Evolutionary conservation across 2,329 filamentous ascomycete genomes (phyloP).

Genomic region (Xylariaceae sp.): DNA sequence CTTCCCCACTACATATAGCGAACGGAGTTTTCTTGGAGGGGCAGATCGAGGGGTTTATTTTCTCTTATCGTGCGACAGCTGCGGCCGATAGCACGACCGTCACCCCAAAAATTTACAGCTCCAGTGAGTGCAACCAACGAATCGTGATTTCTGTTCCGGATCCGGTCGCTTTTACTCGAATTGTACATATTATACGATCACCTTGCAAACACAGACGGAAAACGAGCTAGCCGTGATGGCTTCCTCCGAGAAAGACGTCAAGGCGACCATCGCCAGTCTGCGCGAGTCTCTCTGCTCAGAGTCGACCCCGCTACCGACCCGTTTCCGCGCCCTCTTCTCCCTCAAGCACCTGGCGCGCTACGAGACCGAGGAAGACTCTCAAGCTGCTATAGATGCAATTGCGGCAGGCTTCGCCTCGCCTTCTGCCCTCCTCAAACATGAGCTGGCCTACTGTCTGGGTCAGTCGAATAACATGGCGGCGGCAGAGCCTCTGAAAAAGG

Average conservation of each 20-base stretch:
- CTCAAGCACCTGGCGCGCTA: conserved; percentile 86
- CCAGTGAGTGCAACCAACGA: neutral
- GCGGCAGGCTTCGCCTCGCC: conserved; percentile 80
- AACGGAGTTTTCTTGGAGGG: neutral
- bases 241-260: conserved; percentile 15
- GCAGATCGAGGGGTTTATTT: neutral
- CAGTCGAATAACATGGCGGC: conserved; percentile 79
- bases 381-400: conserved; percentile 69
- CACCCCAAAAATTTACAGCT: neutral
- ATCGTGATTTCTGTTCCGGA: too few relatives aligned
- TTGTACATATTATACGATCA: too few relatives aligned
- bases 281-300: conserved; percentile 78
- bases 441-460: conserved; percentile 93
- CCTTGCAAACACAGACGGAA: too few relatives aligned
- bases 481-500: conserved; percentile 65
- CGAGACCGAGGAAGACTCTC: conserved; percentile 54
- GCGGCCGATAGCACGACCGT: neutral
- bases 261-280: conserved; percentile 54
- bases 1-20: too few relatives aligned
- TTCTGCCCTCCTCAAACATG: conserved; percentile 90
- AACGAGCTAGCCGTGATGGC: conserved; percentile 18
- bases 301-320: conserved; percentile 73
- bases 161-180: too few relatives aligned
- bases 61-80: neutral
- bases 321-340: conserved; percentile 95